Evolutionary conservation across 768 basidiomycete genomes (phyloP).

Genomic region (Ephemerocybe angulata): DNA sequence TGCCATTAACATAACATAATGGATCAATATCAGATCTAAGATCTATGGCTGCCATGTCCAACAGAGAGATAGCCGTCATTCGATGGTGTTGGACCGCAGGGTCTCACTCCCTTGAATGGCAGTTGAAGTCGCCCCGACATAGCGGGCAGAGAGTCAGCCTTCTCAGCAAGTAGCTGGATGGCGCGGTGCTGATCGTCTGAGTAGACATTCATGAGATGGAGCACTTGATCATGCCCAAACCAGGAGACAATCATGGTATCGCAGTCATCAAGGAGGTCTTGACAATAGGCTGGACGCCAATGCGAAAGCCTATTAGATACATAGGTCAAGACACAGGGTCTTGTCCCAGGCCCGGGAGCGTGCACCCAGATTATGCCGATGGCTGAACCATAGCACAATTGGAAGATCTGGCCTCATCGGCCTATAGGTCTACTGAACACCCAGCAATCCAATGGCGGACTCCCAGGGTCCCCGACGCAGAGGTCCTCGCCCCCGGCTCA

Average conservation of each 20-base stretch:
- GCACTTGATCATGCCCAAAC: background rate
- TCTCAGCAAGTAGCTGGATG: background rate
- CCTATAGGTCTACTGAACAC: too few species aligned
- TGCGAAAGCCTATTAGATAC: background rate
- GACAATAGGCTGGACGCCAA: background rate
- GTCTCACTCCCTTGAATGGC: background rate
- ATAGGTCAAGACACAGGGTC: background rate
- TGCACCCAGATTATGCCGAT: background rate
- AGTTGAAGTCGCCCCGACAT: background rate
- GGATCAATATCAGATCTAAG: too few species aligned
- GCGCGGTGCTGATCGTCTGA: background rate
- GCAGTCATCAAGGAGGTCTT: background rate
- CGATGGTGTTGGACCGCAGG: background rate
- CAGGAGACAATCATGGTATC: background rate
- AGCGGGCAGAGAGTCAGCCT: background rate
- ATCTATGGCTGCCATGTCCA: background rate
- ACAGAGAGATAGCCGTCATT: background rate
- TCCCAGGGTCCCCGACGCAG: too few species aligned
- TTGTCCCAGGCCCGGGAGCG: background rate
- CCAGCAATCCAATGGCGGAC: too few species aligned
- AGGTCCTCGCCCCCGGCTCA: too few species aligned
- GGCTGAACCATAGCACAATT: too few species aligned
- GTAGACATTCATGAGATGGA: background rate
- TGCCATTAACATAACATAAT: too few species aligned
- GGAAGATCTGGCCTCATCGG: too few species aligned